phyloP scores from a whole-genome alignment of 768 basidiomycete genomes.

The Mycena pura region DNA sequence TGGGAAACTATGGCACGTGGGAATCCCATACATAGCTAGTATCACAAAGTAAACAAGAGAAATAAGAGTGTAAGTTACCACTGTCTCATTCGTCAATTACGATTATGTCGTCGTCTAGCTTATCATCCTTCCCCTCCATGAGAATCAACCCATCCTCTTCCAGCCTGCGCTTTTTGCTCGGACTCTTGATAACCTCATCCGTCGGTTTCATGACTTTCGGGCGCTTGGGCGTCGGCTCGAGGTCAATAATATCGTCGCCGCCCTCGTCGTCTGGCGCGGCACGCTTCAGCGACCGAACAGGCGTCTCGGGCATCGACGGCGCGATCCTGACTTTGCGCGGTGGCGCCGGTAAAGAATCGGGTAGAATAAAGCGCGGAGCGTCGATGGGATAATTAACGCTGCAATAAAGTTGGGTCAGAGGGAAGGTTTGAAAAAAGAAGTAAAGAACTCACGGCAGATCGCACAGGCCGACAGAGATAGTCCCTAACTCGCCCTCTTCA shows the following conservation, averaged over 20 bases:
- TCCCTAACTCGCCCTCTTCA: constrained; percentile 80
- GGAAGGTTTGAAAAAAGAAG: background rate
- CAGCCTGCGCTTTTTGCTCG: constrained; percentile 67
- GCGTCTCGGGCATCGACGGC: constrained; percentile 50
- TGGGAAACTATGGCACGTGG: no score
- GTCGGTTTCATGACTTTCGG: constrained; percentile 38
- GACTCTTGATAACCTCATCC: constrained; percentile 44
- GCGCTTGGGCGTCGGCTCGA: constrained; percentile 67
- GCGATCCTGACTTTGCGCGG: constrained; percentile 48
- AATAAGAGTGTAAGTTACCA: no score
- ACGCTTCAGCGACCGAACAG: constrained; percentile 59
- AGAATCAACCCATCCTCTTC: constrained; percentile 80
- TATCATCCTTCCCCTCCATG: constrained; percentile 63
- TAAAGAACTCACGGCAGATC: constrained; percentile 67
- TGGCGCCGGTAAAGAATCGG: constrained; percentile 67
- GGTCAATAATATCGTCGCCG: constrained; percentile 58
- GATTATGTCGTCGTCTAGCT: constrained; percentile 63
- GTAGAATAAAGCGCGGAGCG: constrained; percentile 65
- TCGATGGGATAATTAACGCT: constrained; percentile 65
- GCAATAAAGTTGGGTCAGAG: constrained; percentile 8
- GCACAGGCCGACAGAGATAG: constrained; percentile 74
- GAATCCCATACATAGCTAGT: no score
- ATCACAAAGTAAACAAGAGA: no score
- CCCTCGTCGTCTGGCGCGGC: constrained; percentile 56
- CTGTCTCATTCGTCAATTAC: constrained; percentile 58